Conservation (phyloP, 805 yeast genomes). For the Brettanomyces anomalus region DNA sequence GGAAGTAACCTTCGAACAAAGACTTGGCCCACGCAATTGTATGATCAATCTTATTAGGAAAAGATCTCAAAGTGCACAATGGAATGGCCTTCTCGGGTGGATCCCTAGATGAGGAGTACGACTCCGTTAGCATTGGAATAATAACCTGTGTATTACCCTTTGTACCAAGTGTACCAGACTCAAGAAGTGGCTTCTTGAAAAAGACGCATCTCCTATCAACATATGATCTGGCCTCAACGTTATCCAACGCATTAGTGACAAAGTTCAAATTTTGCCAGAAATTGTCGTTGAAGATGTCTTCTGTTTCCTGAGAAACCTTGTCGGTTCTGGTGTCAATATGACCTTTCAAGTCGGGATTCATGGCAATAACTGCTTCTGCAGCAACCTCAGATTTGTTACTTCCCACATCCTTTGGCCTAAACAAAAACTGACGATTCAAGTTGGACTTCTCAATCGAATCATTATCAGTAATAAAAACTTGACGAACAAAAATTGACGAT, state of each 20-base stretch:
- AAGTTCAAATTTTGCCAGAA: conserved; percentile 83
- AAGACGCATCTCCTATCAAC: conserved; percentile 96
- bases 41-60: conserved; percentile 97
- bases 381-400: conserved; percentile 85
- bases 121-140: conserved; percentile 88
- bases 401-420: conserved; percentile 93
- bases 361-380: conserved; percentile 67
- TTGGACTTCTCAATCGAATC: conserved; percentile 95
- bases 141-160: conserved; percentile 98
- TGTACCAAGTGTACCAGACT: conserved; percentile 96
- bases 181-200: conserved; percentile 82
- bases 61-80: conserved; percentile 90
- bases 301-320: conserved; percentile 92
- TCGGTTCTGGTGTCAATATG: conserved; percentile 71
- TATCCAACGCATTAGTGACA: conserved; percentile 95
- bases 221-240: conserved; percentile 95
- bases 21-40: conserved; percentile 99
- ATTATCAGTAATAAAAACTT: no score
- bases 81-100: conserved; percentile 99
- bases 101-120: conserved; percentile 92
- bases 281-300: conserved; percentile 69
- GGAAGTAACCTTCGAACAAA: conserved; percentile 83
- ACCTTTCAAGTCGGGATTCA: conserved; percentile 79
- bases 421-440: conserved; percentile 91
- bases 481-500: conserved; percentile 95